Conservation (phyloP, 2,329 filamentous ascomycete genomes). For the Apiospora hydei region DNA sequence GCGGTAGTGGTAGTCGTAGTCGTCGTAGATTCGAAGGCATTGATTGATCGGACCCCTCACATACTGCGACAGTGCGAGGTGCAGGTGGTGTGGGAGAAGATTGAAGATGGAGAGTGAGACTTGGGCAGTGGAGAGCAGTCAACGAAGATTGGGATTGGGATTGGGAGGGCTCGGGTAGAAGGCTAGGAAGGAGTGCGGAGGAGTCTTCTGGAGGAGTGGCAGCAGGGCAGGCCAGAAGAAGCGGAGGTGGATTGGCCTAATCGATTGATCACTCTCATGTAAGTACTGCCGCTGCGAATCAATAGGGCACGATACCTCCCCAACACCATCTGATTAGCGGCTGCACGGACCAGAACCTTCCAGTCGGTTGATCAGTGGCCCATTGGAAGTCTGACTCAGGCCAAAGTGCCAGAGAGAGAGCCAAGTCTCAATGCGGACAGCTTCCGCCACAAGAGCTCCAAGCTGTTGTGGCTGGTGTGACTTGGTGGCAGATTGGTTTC, state of each 20-base stretch:
- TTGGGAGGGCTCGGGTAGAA: constrained; percentile 8
- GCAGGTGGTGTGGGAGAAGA: not conserved
- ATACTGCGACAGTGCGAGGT: not conserved
- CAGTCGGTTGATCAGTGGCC: not conserved
- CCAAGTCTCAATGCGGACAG: not conserved
- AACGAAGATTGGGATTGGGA: not conserved
- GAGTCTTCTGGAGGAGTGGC: not conserved
- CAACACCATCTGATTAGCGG: not conserved
- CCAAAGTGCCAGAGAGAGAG: too few relatives aligned
- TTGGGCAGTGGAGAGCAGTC: not conserved
- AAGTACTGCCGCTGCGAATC: not conserved
- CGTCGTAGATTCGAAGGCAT: constrained; percentile 3
- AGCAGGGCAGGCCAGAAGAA: not conserved
- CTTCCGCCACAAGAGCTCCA: constrained; percentile 6
- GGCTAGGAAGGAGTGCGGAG: not conserved
- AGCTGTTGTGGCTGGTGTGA: not conserved
- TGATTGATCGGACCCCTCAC: not conserved
- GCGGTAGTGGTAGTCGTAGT: not conserved
- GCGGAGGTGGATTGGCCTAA: constrained; percentile 1
- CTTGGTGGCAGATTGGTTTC: not conserved
- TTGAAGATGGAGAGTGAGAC: constrained; percentile 10
- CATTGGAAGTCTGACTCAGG: not conserved
- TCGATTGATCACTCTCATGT: not conserved
- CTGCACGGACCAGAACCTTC: constrained; percentile 17
- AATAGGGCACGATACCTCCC: not conserved